Base-by-base conservation (phyloP, 192 early-diverging fungal genomes). In the Oehlia diaphana region DNA sequence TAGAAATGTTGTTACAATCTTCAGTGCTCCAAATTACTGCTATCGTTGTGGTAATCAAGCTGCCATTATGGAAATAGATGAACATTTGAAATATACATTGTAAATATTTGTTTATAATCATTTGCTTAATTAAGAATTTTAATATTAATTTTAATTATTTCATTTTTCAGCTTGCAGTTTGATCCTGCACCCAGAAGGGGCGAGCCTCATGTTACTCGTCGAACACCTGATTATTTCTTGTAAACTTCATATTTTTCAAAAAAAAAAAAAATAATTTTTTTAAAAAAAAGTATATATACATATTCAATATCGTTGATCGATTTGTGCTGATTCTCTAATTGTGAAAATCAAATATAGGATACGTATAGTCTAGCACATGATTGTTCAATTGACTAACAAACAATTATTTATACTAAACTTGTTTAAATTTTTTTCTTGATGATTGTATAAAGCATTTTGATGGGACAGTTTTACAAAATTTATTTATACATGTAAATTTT, bases 41-140 rank as follows among this genome's bases (percentile, higher is more conserved):
- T 99, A 99, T 91, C 92, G 98, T 63, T 99, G 98, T 82, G 98
- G 98, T 68, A 99, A 99, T 84, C 97, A 98, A 90, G 98, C 98
- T 35, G 98, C 98, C 39, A 99, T 99, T 83, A 98, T 99, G 98
- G 98, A 99, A 84, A 94, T 99, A 81, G 98, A 99, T 83, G 96
- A 99, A 87, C 92, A 98, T 86, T 88, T 99, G 88, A 98, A 98
- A 90, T 98, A 98, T 86, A 97, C 97, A 71, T 99, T 98, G 94
- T 95, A 87, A 84, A n/a, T 49, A 8, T 66, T 21, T 63, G 16
- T 14, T 63, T 50, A 26, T 14, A 26, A 4, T 37, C 16, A 26
- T 67, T 79, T 49, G 39, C n/a, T 42, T 49, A 0, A 31, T 23
- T 58, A 58, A 37, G 80, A 14, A 72, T 23, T 31, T 73, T 12